phyloP scores from a whole-genome alignment of 768 basidiomycete species.

The Auriscalpium orientale region DNA sequence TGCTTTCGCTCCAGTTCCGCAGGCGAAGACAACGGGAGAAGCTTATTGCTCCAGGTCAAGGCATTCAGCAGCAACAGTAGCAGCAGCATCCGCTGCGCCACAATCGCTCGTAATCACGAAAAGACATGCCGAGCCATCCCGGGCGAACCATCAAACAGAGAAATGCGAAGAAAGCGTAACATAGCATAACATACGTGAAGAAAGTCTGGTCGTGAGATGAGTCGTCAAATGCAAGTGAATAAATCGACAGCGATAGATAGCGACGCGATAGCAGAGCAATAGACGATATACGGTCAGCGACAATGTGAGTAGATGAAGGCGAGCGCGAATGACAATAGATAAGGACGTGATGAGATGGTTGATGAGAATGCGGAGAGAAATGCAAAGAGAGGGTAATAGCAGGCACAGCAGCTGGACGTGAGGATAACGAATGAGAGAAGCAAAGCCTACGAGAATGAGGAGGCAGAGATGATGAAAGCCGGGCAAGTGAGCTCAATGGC shows the following conservation, averaged over 20 bases:
- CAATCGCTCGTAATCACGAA: too few species aligned
- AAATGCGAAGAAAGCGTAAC: neutral
- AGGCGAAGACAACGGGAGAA: too few species aligned
- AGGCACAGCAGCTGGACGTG: neutral
- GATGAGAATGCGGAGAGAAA: neutral
- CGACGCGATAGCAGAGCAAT: neutral
- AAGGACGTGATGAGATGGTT: too few species aligned
- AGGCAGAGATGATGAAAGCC: neutral
- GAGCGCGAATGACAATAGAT: neutral
- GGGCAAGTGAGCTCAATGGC: too few species aligned
- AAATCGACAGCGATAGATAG: neutral
- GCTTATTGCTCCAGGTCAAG: too few species aligned
- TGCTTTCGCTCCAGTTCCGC: too few species aligned
- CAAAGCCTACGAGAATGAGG: neutral
- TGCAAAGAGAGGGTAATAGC: neutral
- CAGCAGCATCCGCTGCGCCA: too few species aligned
- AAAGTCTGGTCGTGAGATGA: neutral
- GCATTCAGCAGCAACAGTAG: too few species aligned
- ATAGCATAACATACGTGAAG: neutral
- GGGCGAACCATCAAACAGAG: neutral
- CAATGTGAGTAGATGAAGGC: neutral
- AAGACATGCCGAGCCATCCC: too few species aligned
- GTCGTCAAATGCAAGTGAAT: neutral
- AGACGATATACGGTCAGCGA: neutral
- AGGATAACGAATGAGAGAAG: neutral